These are phyloP conservation scores for Epithemia pelagica DNA, from an alignment of 108 stramenopile genomes.

Conservation along the genomic window DNA sequence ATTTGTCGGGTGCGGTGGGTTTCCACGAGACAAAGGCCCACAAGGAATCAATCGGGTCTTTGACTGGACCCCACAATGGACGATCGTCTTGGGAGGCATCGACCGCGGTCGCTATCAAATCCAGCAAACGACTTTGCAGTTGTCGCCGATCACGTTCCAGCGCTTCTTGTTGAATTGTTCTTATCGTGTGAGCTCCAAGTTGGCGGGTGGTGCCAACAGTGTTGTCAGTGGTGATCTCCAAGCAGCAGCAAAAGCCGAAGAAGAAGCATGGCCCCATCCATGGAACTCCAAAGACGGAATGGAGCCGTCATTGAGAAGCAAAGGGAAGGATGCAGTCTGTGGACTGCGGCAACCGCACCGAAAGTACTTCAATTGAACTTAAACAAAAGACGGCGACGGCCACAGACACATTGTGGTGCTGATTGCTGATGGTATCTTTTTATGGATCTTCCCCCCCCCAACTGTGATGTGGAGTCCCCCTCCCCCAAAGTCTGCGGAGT, in stretches of 20 bases:
- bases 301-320: too few relatives aligned
- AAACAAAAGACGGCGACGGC: too few relatives aligned
- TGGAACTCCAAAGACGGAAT: not conserved
- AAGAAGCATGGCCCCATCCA: too few relatives aligned
- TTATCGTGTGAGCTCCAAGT: too few relatives aligned
- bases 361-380: slow-evolving; percentile 16
- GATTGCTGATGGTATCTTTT: too few relatives aligned
- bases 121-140: slow-evolving; percentile 36
- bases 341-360: slow-evolving; percentile 42
- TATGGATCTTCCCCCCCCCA: too few relatives aligned
- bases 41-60: slow-evolving; percentile 60
- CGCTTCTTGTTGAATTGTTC: slow-evolving; percentile 3
- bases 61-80: slow-evolving; percentile 71
- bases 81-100: slow-evolving; percentile 16
- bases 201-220: too few relatives aligned
- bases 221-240: too few relatives aligned
- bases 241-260: too few relatives aligned
- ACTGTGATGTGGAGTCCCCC: too few relatives aligned
- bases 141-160: slow-evolving; percentile 37
- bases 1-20: slow-evolving; percentile 18
- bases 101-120: slow-evolving; percentile 46
- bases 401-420: not conserved
- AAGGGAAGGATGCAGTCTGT: not conserved
- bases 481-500: too few relatives aligned
- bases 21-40: slow-evolving; percentile 60